Evolutionary conservation across 2,329 filamentous ascomycete genomes (phyloP).

Genomic region (Lojkania enalia): DNA sequence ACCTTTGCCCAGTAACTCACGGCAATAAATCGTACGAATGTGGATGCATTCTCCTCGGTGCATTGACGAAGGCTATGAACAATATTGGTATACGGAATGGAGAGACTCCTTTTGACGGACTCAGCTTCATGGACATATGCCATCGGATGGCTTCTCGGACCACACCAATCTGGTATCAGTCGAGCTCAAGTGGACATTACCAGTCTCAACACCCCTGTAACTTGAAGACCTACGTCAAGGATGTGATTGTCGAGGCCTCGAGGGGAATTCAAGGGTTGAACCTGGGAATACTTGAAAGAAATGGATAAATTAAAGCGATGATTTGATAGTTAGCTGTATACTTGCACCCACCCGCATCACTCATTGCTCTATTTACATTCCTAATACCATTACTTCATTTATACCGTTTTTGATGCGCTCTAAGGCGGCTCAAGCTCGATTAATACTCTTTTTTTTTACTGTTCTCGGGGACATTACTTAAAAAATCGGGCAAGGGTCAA

Average conservation of each 20-base stretch:
- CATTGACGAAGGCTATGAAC: conserved; percentile 14
- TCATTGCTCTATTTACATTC: too few relatives aligned
- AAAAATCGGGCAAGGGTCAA: too few relatives aligned
- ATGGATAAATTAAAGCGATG: too few relatives aligned
- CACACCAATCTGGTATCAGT: not conserved
- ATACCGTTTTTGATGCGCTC: too few relatives aligned
- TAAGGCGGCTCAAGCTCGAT: too few relatives aligned
- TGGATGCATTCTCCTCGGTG: conserved; percentile 15
- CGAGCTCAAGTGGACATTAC: not conserved
- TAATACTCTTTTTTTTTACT: too few relatives aligned
- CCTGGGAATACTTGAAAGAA: not conserved
- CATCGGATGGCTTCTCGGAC: not conserved
- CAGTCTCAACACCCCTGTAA: not conserved
- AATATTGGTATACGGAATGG: conserved; percentile 6
- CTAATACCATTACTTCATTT: too few relatives aligned
- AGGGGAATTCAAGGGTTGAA: not conserved
- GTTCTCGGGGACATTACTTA: too few relatives aligned
- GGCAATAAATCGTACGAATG: conserved; percentile 14
- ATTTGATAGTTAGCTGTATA: too few relatives aligned
- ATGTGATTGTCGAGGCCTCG: not conserved
- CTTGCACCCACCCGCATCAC: too few relatives aligned
- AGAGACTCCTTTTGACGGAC: not conserved
- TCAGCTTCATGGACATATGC: not conserved
- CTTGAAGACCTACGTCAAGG: not conserved
- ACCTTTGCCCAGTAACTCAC: conserved; percentile 6